These are phyloP conservation scores for Papilionanthe hybrid DNA, from an alignment of 116 monocot species.

Conservation along the genomic window DNA sequence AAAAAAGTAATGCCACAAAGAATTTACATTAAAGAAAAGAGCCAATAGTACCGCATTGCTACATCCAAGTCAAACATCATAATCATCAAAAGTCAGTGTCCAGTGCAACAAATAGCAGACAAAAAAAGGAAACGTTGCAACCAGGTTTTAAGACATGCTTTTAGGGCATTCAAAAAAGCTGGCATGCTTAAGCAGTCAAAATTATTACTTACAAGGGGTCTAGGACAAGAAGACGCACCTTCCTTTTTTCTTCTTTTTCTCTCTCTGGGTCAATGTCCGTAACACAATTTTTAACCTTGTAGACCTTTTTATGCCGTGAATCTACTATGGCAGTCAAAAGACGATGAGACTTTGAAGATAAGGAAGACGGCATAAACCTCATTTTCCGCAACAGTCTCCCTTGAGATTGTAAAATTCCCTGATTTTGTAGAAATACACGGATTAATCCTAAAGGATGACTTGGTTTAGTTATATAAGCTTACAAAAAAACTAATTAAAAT, in stretches of 20 bases:
- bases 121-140: background rate
- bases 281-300: constrained; percentile 98
- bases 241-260: constrained; percentile 92
- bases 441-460: background rate
- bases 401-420: constrained; percentile 99
- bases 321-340: constrained; percentile 95
- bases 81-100: background rate
- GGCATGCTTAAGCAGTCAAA: background rate
- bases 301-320: constrained; percentile 96
- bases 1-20: background rate
- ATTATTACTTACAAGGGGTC: background rate
- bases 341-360: constrained; percentile 94
- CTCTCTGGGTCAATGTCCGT: constrained; percentile 97
- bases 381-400: constrained; percentile 90
- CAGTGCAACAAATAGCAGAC: background rate
- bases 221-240: constrained; percentile 33
- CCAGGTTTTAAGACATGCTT: background rate
- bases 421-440: background rate
- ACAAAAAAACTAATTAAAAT: background rate
- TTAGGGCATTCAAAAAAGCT: background rate
- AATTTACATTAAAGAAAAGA: background rate
- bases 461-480: background rate
- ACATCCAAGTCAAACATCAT: background rate
- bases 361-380: constrained; percentile 99
- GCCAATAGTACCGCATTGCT: background rate